Conservation (phyloP, 306 rosid genomes). For the Hippophae gyantsensis region DNA sequence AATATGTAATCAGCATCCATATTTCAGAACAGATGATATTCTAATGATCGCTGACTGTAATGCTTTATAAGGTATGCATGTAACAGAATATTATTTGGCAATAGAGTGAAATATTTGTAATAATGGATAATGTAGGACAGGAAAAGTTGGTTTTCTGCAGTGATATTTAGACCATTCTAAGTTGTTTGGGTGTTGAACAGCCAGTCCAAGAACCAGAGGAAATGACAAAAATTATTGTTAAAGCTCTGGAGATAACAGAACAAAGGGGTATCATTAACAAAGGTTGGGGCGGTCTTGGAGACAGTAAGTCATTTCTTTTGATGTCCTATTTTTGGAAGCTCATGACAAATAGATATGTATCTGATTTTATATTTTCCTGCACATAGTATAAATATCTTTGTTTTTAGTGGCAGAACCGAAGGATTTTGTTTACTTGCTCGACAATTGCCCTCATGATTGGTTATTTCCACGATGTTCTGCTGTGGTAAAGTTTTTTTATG, state of each 20-base stretch:
- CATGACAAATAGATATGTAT: neutral
- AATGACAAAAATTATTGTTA: slow-evolving; percentile 64
- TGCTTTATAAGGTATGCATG: no score
- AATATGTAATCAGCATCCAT: no score
- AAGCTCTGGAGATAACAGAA: slow-evolving; percentile 67
- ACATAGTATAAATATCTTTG: slow-evolving; percentile 3
- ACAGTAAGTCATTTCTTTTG: slow-evolving; percentile 48
- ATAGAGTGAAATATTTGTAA: no score
- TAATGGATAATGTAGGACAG: neutral
- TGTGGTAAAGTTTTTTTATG: slow-evolving; percentile 42
- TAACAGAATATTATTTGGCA: no score
- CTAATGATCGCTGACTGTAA: no score
- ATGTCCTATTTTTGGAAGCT: neutral
- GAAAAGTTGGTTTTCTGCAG: slow-evolving; percentile 3
- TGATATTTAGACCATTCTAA: neutral
- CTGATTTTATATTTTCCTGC: slow-evolving; percentile 2
- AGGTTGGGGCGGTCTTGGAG: slow-evolving; percentile 97
- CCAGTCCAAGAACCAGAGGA: slow-evolving; percentile 68
- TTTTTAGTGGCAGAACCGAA: slow-evolving; percentile 55
- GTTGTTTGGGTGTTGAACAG: slow-evolving; percentile 28
- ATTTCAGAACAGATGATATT: no score
- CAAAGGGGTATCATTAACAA: slow-evolving; percentile 87
- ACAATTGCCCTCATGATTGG: slow-evolving; percentile 98
- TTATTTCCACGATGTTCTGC: slow-evolving; percentile 71
- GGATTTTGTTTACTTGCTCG: slow-evolving; percentile 58